Evolutionary conservation across 2,329 filamentous ascomycete species (phyloP).

Genomic region (Sporothrix mexicana): DNA sequence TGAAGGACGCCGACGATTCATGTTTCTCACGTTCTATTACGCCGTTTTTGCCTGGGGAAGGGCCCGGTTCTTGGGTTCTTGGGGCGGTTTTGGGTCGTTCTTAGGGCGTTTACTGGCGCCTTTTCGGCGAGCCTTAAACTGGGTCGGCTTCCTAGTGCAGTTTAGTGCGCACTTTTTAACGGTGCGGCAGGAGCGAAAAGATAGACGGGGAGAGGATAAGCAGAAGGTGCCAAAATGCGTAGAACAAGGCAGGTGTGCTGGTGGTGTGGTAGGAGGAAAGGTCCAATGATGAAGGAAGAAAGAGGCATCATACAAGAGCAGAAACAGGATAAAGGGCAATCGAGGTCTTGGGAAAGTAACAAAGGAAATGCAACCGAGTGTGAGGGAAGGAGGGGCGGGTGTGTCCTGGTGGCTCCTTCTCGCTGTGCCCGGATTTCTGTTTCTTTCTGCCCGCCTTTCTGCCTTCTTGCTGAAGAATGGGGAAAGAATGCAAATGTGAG

Average conservation of each 20-base stretch:
- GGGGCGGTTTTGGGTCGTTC: slow-evolving; percentile 4
- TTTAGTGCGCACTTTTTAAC: slow-evolving; percentile 13
- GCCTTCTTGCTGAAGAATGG: slow-evolving; percentile 5
- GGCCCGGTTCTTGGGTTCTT: not conserved
- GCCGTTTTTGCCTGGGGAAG: not conserved
- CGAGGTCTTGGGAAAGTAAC: not conserved
- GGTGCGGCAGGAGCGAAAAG: slow-evolving; percentile 12
- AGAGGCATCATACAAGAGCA: not conserved
- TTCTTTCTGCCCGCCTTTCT: not conserved
- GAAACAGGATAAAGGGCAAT: too few relatives aligned
- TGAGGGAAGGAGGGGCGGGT: slow-evolving; percentile 12
- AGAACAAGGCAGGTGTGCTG: slow-evolving; percentile 1
- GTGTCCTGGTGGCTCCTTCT: slow-evolving; percentile 8
- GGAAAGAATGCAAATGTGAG: not conserved
- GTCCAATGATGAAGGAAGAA: slow-evolving; percentile 13
- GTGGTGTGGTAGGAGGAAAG: not conserved
- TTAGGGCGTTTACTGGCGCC: slow-evolving; percentile 1
- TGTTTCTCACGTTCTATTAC: not conserved
- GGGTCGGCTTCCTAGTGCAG: slow-evolving; percentile 1
- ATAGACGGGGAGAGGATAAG: not conserved
- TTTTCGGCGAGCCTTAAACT: not conserved
- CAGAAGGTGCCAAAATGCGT: not conserved
- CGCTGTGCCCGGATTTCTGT: not conserved
- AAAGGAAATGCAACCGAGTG: not conserved
- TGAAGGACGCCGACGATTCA: not conserved